Evolutionary conservation across 2,329 filamentous ascomycete genomes (phyloP), one percentile per base, ranked within the genome.

Genomic region (Mollisia scopiformis): DNA sequence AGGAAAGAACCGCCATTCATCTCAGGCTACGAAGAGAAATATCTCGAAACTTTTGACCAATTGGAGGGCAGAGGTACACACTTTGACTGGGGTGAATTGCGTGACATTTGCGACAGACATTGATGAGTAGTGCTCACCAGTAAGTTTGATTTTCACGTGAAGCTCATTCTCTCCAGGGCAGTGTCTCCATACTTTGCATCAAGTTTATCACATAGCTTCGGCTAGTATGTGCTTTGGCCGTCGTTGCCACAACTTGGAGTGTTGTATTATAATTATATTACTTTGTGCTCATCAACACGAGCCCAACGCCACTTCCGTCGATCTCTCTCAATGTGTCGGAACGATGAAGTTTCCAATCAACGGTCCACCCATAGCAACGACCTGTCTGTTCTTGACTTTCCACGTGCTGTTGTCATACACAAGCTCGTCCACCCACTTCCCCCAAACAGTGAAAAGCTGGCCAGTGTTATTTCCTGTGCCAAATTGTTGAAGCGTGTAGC

Each of bases 391-490:
- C 39, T 55, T 43, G 6, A 55, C 25, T 28, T 39, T 55, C 53
- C 53, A 55, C 7, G 27, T 51, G 6, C 49, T 37, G 37, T 27
- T 33, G n/a, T 31, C 39, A 19, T 19, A 31, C n/a, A 55, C 39
- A 21, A 55, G 37, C 23, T 21, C 8, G 53, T 55, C 53, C 14
- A 30, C 53, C 53, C 53, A 55, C 11, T 55, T 55, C 23, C 53
- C 53, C 53, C 53, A 55, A 21, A 55, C 53, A 2, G 53, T 55
- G 28, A 55, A 55, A 37, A 55, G 19, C 10, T 31, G 23, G 7
- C 53, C 37, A n/a, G 35, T 55, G 11, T 55, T 55, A 28, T 51
- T 51, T 8, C 49, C 49, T 6, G 49, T 51, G 16, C 53, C 53
- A 21, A 55, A 55, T 27, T 55, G 35, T 14, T 55, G 14, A 13